Percentiles rank a stretch among this genome's conserved stretches.
These are phyloP conservation scores for Ochetophila trinervis DNA, from an alignment of 306 rosid genomes.

Conservation along the genomic window DNA sequence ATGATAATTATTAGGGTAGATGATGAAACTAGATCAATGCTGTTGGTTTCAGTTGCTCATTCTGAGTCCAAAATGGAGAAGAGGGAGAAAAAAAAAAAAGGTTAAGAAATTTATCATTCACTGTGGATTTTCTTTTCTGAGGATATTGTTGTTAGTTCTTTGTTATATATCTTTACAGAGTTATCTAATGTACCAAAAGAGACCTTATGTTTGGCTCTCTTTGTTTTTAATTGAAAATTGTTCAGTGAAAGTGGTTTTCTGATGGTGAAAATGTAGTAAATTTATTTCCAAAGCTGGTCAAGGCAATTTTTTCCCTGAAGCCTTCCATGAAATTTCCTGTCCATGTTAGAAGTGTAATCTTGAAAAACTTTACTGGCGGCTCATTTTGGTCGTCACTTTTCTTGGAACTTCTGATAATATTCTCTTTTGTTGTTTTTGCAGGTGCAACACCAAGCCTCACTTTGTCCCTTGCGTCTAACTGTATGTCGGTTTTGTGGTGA, in stretches of 20 bases:
- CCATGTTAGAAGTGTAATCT: not conserved
- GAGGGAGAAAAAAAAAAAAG: too few species aligned
- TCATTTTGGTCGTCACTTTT: not conserved
- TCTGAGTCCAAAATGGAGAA: not conserved
- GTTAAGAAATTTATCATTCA: not conserved
- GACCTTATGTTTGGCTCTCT: not conserved
- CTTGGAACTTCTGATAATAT: not conserved
- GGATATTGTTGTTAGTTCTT: not conserved
- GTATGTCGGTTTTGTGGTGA: constrained; percentile 91
- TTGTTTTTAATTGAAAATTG: not conserved
- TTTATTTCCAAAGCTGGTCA: constrained; percentile 1
- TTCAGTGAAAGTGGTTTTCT: not conserved
- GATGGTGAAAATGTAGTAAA: not conserved
- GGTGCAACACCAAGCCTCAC: constrained; percentile 79
- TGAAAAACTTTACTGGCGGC: not conserved
- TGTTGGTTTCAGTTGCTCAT: not conserved
- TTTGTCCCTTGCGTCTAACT: constrained; percentile 74
- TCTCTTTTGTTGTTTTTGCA: constrained; percentile 29
- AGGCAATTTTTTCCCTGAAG: not conserved
- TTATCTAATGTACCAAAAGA: not conserved
- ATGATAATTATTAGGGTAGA: too few species aligned
- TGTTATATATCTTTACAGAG: not conserved
- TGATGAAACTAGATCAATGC: not conserved
- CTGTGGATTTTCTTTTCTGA: not conserved
- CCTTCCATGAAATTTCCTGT: constrained; percentile 1